phyloP scores from a whole-genome alignment of 106 monocot species.

The Dendrobium officinale region DNA sequence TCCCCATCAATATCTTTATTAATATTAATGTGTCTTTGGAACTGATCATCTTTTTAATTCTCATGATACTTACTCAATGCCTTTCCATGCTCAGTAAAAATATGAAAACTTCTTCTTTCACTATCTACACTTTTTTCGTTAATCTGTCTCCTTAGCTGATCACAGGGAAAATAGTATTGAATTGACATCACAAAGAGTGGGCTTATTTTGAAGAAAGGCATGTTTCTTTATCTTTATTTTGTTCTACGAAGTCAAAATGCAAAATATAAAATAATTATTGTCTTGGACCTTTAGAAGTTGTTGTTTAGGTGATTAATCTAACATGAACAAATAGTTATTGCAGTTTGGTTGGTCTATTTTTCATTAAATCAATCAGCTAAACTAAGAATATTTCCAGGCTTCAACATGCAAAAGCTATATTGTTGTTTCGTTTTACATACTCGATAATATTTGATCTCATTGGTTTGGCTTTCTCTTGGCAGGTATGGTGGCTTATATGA shows the following conservation, averaged over 20 bases:
- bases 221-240: no score
- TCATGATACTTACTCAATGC: no score
- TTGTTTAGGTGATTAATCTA: neutral
- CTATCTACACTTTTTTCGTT: no score
- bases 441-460: neutral
- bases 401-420: neutral
- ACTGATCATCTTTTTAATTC: no score
- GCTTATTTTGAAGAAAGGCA: no score
- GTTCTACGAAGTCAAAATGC: neutral
- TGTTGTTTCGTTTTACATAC: neutral
- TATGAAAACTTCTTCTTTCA: no score
- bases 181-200: no score
- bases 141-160: no score
- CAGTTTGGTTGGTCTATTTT: neutral
- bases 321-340: neutral
- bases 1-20: no score
- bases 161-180: no score
- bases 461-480: conserved; percentile 7
- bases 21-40: no score
- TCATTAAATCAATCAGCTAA: neutral
- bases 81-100: no score
- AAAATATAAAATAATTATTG: neutral
- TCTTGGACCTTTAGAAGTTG: neutral
- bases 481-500: conserved; percentile 77
- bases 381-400: neutral